phyloP scores from a whole-genome alignment of 192 early-diverging fungal genomes.

The Backusella liffmaniae region DNA sequence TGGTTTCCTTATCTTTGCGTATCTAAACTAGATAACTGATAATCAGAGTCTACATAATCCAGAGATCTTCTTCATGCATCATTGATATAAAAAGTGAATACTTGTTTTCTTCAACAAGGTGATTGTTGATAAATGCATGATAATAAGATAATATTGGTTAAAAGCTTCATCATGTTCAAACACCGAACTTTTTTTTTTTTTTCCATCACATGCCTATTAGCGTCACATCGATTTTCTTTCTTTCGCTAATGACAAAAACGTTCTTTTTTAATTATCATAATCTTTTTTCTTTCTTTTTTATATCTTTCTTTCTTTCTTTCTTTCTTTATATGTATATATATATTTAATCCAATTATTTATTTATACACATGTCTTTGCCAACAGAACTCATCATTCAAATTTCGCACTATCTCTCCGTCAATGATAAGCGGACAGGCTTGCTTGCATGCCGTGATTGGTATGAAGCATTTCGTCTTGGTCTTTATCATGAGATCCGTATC shows the following conservation, averaged over 20 bases:
- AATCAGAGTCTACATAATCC: too few relatives aligned
- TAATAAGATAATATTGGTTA: neutral
- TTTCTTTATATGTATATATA: too few relatives aligned
- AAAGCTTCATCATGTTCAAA: neutral
- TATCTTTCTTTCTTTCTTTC: neutral
- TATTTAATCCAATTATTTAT: neutral
- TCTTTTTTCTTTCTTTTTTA: constrained; percentile 4
- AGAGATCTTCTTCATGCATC: too few relatives aligned
- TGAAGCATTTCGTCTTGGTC: neutral
- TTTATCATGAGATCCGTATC: neutral
- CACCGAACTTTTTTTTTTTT: neutral
- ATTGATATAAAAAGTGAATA: neutral
- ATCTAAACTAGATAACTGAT: too few relatives aligned
- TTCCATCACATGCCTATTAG: neutral
- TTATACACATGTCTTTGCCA: neutral
- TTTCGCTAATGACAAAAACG: neutral
- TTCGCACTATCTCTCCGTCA: neutral
- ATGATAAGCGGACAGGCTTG: neutral
- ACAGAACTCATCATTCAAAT: constrained; percentile 1
- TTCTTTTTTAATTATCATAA: neutral
- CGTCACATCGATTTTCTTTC: neutral
- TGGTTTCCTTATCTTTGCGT: too few relatives aligned
- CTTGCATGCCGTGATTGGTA: neutral
- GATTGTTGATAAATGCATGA: neutral
- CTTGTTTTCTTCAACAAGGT: neutral